These are phyloP conservation scores for Gossypium aridum DNA, from an alignment of 441 rosid genomes.

Conservation along the genomic window DNA sequence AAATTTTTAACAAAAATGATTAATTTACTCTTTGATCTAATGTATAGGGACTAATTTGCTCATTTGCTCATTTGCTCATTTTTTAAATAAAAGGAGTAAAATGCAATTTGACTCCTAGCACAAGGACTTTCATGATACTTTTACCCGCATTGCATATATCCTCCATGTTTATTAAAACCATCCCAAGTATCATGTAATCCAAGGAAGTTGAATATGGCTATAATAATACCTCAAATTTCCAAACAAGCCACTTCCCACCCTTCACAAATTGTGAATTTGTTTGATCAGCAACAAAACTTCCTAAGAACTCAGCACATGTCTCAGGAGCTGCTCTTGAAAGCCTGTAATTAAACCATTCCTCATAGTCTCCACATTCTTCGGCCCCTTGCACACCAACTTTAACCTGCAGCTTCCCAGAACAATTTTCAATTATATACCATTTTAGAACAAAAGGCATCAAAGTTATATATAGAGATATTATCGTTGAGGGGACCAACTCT, in stretches of 20 bases:
- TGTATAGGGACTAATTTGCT: too few relatives aligned
- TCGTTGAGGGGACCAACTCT: too few relatives aligned
- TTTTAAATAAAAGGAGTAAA: too few relatives aligned
- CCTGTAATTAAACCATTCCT: slow-evolving; percentile 97
- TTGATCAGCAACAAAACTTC: slow-evolving; percentile 78
- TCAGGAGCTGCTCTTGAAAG: slow-evolving; percentile 96
- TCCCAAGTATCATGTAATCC: background rate
- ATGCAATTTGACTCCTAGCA: too few relatives aligned
- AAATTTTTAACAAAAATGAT: too few relatives aligned
- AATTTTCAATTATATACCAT: background rate
- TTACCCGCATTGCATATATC: too few relatives aligned
- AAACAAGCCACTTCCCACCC: slow-evolving; percentile 98
- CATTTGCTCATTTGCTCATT: too few relatives aligned
- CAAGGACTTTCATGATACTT: too few relatives aligned
- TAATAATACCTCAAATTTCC: slow-evolving; percentile 83
- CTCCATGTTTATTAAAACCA: too few relatives aligned
- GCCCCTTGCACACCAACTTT: slow-evolving; percentile 81
- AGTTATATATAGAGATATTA: too few relatives aligned
- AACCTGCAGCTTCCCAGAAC: slow-evolving; percentile 42
- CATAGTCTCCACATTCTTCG: slow-evolving; percentile 76
- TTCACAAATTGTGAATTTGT: slow-evolving; percentile 53
- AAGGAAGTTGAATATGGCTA: background rate
- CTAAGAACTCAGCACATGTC: slow-evolving; percentile 89
- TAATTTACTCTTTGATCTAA: too few relatives aligned
- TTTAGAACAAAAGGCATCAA: too few relatives aligned